Percentiles rank a stretch among this genome's conserved stretches.
phyloP scores from a whole-genome alignment of 441 rosid species.

The Gossypium schwendimanii region DNA sequence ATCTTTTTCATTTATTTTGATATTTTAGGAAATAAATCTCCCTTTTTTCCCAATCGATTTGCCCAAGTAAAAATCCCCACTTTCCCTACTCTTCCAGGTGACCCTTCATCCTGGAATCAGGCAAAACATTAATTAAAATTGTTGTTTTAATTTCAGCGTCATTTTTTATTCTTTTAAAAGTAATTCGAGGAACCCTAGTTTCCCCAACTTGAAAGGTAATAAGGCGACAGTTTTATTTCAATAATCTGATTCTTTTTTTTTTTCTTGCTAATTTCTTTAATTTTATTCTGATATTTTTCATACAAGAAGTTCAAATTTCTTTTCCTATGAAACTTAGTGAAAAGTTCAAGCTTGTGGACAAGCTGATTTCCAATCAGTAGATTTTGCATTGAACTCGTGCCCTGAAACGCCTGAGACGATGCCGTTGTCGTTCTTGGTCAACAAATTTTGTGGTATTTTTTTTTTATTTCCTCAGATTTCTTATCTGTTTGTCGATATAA shows the following conservation, averaged over 20 bases:
- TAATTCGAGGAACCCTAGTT: not conserved
- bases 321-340: not conserved
- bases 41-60: not conserved
- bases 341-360: not conserved
- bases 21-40: not conserved
- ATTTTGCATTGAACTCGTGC: slow-evolving; percentile 1
- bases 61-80: not conserved
- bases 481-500: not conserved
- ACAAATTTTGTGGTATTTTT: not conserved
- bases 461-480: not conserved
- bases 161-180: not conserved
- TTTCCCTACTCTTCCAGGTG: not conserved
- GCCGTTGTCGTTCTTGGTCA: not conserved
- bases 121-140: not conserved
- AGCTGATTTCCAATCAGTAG: not conserved
- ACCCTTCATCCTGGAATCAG: not conserved
- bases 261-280: not conserved
- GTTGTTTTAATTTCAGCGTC: not conserved
- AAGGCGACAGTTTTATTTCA: not conserved
- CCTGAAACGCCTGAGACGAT: not conserved
- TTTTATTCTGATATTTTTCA: not conserved
- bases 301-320: not conserved
- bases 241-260: not conserved
- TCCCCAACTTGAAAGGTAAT: not conserved
- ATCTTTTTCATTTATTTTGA: too few species aligned